Percentiles rank a stretch among this genome's conserved stretches.
These are phyloP conservation scores for Proliferodiscus dingleyae DNA, from an alignment of 2,329 filamentous ascomycete genomes.

Conservation along the genomic window DNA sequence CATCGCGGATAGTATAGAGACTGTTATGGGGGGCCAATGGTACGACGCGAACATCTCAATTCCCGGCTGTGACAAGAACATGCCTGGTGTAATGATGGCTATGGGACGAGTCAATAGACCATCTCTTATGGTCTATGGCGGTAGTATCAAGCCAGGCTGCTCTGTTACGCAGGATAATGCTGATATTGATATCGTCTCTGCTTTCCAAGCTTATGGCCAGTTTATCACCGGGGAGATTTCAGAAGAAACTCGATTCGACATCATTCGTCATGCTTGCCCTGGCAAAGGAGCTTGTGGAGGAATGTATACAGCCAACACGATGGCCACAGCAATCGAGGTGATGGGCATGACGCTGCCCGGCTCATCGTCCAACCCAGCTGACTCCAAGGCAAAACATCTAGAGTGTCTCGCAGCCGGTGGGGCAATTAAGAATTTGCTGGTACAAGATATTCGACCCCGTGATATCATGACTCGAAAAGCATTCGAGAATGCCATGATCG, in stretches of 20 bases:
- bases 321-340: slow-evolving; percentile 69
- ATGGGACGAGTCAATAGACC: slow-evolving; percentile 95
- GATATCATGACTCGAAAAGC: slow-evolving; percentile 77
- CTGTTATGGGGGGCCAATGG: slow-evolving; percentile 98
- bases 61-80: slow-evolving; percentile 99
- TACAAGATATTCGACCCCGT: slow-evolving; percentile 69
- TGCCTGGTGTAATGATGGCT: slow-evolving; percentile 88
- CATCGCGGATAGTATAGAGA: slow-evolving; percentile 97
- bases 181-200: slow-evolving; percentile 88
- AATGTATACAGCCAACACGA: slow-evolving; percentile 77
- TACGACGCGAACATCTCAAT: slow-evolving; percentile 97
- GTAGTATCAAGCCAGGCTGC: slow-evolving; percentile 88
- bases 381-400: slow-evolving; percentile 63
- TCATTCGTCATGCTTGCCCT: slow-evolving; percentile 87
- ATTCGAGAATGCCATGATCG: slow-evolving; percentile 80
- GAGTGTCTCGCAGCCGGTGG: slow-evolving; percentile 69
- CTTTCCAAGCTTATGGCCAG: slow-evolving; percentile 96
- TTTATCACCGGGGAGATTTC: slow-evolving; percentile 88
- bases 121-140: slow-evolving; percentile 96
- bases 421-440: slow-evolving; percentile 69
- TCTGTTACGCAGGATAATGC: slow-evolving; percentile 67
- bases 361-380: slow-evolving; percentile 74
- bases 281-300: slow-evolving; percentile 80
- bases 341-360: slow-evolving; percentile 78
- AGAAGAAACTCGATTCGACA: slow-evolving; percentile 88